Evolutionary conservation across 2,329 filamentous ascomycete species (phyloP).

Genomic region (Beauveria rudraprayagi): DNA sequence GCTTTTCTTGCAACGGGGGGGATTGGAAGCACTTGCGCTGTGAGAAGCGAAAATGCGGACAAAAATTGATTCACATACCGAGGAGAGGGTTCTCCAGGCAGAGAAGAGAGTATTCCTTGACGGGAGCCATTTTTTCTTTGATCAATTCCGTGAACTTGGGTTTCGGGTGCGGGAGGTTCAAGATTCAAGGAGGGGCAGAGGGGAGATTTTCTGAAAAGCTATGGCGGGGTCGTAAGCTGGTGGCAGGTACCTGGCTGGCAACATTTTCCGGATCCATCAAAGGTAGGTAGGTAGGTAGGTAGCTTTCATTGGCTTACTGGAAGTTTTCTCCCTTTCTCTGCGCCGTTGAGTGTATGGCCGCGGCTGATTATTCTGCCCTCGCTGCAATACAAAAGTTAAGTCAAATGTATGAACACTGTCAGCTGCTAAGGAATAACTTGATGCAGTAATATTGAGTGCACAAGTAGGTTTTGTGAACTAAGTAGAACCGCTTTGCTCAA

Average conservation of each 20-base stretch:
- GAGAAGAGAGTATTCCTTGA: slow-evolving; percentile 79
- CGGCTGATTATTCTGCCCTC: too few relatives aligned
- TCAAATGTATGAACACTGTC: too few relatives aligned
- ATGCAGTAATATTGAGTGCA: too few relatives aligned
- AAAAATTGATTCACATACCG: slow-evolving; percentile 44
- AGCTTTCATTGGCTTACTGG: not conserved
- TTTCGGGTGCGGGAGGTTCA: slow-evolving; percentile 6
- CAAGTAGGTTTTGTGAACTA: too few relatives aligned
- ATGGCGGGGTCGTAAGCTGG: slow-evolving; percentile 9
- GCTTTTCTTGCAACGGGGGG: not conserved
- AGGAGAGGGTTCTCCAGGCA: slow-evolving; percentile 97
- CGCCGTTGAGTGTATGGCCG: not conserved
- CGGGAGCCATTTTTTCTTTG: slow-evolving; percentile 56
- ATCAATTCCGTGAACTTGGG: slow-evolving; percentile 15
- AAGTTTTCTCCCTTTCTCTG: not conserved
- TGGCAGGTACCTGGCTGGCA: not conserved
- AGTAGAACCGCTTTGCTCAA: too few relatives aligned
- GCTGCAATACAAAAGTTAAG: too few relatives aligned
- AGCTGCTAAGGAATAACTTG: too few relatives aligned
- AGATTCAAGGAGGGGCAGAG: slow-evolving; percentile 14
- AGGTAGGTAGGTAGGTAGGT: not conserved
- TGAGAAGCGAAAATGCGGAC: slow-evolving; percentile 3
- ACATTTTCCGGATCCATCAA: not conserved
- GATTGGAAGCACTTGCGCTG: not conserved
- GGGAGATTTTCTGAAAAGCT: slow-evolving; percentile 9